These are phyloP conservation scores for Salvia hispanica DNA, from an alignment of 257 asterid species.

Conservation along the genomic window DNA sequence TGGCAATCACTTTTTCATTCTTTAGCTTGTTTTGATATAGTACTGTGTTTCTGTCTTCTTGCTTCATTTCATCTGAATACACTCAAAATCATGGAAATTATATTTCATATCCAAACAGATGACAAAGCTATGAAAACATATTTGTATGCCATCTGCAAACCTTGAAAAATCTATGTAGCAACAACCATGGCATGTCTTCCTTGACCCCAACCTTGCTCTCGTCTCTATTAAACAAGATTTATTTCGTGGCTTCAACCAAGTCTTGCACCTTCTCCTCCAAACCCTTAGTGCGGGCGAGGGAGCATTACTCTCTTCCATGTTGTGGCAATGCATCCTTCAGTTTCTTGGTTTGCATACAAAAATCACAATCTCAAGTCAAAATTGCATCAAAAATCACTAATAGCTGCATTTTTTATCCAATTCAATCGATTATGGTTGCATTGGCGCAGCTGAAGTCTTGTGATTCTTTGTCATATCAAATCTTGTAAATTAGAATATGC, in stretches of 20 bases:
- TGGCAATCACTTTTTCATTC: too few relatives aligned
- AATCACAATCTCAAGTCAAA: not conserved
- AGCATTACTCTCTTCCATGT: conserved; percentile 59
- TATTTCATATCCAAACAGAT: too few relatives aligned
- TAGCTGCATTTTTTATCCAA: not conserved
- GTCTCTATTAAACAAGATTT: conserved; percentile 36
- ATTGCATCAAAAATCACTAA: not conserved
- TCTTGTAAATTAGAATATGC: too few relatives aligned
- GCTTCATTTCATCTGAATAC: too few relatives aligned
- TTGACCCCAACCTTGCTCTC: conserved; percentile 33
- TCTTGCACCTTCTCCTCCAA: conserved; percentile 59
- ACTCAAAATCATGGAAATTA: too few relatives aligned
- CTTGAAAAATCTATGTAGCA: conserved; percentile 45
- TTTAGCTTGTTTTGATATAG: too few relatives aligned
- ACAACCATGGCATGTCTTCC: conserved; percentile 48
- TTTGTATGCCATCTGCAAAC: not conserved
- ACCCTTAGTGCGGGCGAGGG: conserved; percentile 73
- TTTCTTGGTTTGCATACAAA: conserved; percentile 71
- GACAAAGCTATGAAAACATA: too few relatives aligned
- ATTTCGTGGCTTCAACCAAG: conserved; percentile 37
- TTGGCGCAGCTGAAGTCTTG: conserved; percentile 78
- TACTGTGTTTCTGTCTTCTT: too few relatives aligned
- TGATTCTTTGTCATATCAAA: too few relatives aligned
- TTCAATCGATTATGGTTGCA: conserved; percentile 47
- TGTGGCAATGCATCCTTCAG: conserved; percentile 82